Evolutionary conservation across 2,329 filamentous ascomycete genomes (phyloP).

Genomic region (Hypoxylon sp.): DNA sequence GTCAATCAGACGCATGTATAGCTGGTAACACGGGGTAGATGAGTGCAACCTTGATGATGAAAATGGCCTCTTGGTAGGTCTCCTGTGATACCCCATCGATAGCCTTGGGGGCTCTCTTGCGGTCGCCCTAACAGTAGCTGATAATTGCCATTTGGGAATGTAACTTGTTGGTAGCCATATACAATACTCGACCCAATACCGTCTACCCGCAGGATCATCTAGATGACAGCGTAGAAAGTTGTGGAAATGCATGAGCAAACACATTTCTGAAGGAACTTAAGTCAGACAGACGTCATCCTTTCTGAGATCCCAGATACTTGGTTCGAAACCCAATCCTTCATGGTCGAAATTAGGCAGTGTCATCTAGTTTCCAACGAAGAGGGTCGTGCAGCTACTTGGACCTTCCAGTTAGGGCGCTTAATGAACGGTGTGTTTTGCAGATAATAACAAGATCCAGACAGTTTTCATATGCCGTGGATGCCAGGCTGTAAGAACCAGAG

Average conservation of each 20-base stretch:
- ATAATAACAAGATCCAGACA: constrained; percentile 17
- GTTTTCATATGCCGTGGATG: constrained; percentile 22
- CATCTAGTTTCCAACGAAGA: constrained; percentile 15
- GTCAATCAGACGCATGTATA: constrained; percentile 25
- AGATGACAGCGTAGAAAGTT: constrained; percentile 25
- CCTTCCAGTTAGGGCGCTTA: constrained; percentile 27
- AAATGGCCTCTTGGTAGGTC: constrained; percentile 19
- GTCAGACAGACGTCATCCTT: constrained; percentile 13
- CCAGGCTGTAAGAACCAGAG: constrained; percentile 24
- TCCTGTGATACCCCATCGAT: constrained; percentile 26
- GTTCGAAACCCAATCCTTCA: constrained; percentile 33
- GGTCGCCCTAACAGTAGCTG: neutral
- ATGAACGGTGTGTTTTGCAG: constrained; percentile 37
- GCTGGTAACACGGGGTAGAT: constrained; percentile 31
- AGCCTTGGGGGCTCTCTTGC: constrained; percentile 13
- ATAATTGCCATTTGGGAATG: neutral
- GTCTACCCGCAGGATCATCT: constrained; percentile 20
- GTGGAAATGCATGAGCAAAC: constrained; percentile 33
- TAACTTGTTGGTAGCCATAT: neutral
- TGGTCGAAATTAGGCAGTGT: constrained; percentile 24
- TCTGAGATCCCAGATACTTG: constrained; percentile 16
- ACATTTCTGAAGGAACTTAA: constrained; percentile 6
- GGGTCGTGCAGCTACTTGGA: constrained; percentile 25
- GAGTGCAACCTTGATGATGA: constrained; percentile 30
- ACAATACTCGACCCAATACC: neutral